phyloP scores from a whole-genome alignment of 306 rosid species.

The Rosa multiflora region DNA sequence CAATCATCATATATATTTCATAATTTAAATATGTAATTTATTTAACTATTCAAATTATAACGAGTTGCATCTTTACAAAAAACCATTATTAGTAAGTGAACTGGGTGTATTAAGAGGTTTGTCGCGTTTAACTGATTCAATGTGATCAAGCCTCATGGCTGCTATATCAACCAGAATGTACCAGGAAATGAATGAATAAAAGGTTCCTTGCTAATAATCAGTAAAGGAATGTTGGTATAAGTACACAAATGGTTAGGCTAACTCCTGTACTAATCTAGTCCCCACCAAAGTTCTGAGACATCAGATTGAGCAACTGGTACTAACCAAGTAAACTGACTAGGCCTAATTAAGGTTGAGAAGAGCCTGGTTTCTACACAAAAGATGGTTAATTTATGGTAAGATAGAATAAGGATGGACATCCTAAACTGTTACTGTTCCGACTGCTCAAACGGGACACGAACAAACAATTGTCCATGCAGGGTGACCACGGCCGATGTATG shows the following conservation, averaged over 20 bases:
- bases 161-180: not conserved
- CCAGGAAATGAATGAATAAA: not conserved
- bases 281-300: not conserved
- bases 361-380: conserved; percentile 5
- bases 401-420: conserved; percentile 2
- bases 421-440: conserved; percentile 43
- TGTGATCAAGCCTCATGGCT: not conserved
- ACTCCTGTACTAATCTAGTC: conserved; percentile 2
- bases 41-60: too few relatives aligned
- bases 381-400: conserved; percentile 2
- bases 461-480: conserved; percentile 92
- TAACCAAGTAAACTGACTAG: conserved; percentile 7
- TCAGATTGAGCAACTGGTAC: not conserved
- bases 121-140: not conserved
- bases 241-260: conserved; percentile 14
- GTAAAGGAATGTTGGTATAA: conserved; percentile 2
- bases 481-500: conserved; percentile 98
- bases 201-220: not conserved
- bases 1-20: too few relatives aligned
- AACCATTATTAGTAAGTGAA: not conserved
- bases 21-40: too few relatives aligned
- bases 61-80: not conserved
- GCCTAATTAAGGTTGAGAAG: not conserved
- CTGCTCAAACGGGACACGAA: conserved; percentile 91
- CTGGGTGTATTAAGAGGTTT: not conserved